Base-by-base conservation (phyloP, 345 rosid genomes). In the Jatropha curcas region DNA sequence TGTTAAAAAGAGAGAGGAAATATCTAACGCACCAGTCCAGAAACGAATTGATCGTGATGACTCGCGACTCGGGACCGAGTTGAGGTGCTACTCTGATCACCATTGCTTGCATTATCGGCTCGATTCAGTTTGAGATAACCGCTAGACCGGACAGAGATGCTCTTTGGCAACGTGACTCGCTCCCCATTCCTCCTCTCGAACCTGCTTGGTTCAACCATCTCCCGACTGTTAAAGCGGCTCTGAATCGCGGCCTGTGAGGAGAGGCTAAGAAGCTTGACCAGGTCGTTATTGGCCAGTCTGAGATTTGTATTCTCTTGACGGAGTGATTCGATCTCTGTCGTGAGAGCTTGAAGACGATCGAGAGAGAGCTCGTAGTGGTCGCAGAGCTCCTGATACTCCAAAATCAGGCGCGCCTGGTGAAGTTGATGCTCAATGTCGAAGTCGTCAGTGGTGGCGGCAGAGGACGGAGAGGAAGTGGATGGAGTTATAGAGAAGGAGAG, bases 301-400 rank as follows among this genome's bases (percentile, higher is more conserved):
- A 74, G 78, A 35, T 74, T 68, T 25, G 50, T 61, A 45, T 74
- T 74, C 43, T 74, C 78, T 22, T 51, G 61, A 19, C 78, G 78
- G 24, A 74, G 67, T 34, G 33, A 58, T 20, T 66, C 67, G 27
- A 74, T 70, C 37, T 74, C 72, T 41, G 57, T 25, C n/a, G 71
- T 59, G 16, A 90, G 80, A 31, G 79, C 74, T 30, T 76, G 86
- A 59, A 92, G 91, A 12, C 90, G 93, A 3, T 68, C 3, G 60
- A 74, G 68, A 28, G 68, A 74, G 68, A 59, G 37, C 14, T 88
- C 90, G 82, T 86, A 85, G 66, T 85, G 88, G 53, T 92, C 89
- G 55, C 77, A 77, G 57, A 89, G 92, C 70, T 88, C 86, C 52
- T 86, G 91, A 77, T 86, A 84, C 79, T 90, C 96, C 39, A 89